Percentiles rank a stretch among this genome's conserved stretches.
Evolutionary conservation across 805 yeast species (phyloP).

Genomic region (Saturnispora halmiae): DNA sequence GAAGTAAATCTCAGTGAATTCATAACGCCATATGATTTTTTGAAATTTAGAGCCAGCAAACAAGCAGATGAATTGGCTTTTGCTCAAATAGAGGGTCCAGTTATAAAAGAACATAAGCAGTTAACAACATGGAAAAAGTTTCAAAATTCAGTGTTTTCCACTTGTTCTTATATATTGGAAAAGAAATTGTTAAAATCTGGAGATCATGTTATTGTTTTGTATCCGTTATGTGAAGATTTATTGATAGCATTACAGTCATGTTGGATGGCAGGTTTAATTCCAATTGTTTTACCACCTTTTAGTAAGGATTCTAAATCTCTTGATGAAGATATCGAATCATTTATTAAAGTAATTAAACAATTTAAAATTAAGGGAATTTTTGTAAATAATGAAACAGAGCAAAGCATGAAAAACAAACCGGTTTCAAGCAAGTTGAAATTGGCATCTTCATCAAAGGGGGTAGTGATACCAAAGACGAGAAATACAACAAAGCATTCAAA

Average conservation of each 20-base stretch:
- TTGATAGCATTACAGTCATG: slow-evolving; percentile 81
- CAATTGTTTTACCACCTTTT: slow-evolving; percentile 68
- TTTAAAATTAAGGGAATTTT: slow-evolving; percentile 65
- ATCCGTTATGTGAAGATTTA: slow-evolving; percentile 80
- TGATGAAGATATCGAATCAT: slow-evolving; percentile 64
- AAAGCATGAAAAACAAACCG: slow-evolving; percentile 57
- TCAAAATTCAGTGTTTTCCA: slow-evolving; percentile 67
- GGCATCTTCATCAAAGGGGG: slow-evolving; percentile 15
- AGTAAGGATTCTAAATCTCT: slow-evolving; percentile 45
- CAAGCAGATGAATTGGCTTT: slow-evolving; percentile 79
- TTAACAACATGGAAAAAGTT: slow-evolving; percentile 60
- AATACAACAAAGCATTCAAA: slow-evolving; percentile 54
- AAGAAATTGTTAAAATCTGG: slow-evolving; percentile 61
- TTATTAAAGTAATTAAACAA: slow-evolving; percentile 57
- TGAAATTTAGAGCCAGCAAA: slow-evolving; percentile 67
- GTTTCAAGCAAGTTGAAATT: slow-evolving; percentile 51
- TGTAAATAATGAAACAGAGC: slow-evolving; percentile 69
- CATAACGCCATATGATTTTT: slow-evolving; percentile 56
- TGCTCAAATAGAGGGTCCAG: slow-evolving; percentile 32
- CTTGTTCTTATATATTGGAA: slow-evolving; percentile 58
- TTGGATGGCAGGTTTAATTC: slow-evolving; percentile 66
- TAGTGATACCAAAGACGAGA: slow-evolving; percentile 44
- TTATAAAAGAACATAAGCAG: slow-evolving; percentile 41
- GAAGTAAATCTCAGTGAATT: slow-evolving; percentile 65
- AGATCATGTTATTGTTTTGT: slow-evolving; percentile 69